Conservation (phyloP, 1,284 basidiomycete species). For the Rugosomyces carneus region DNA sequence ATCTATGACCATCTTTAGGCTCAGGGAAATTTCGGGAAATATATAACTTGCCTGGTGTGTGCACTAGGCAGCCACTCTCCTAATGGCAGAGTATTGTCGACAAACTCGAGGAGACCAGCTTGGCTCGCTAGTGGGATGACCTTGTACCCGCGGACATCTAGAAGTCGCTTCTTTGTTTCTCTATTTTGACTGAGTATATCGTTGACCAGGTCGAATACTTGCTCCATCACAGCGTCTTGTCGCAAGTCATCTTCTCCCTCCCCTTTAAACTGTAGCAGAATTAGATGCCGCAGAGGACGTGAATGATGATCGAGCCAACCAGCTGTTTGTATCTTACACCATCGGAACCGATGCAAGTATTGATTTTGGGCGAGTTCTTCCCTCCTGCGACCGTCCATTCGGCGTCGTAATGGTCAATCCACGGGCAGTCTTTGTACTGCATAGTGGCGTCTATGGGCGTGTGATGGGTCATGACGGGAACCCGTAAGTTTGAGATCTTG, state of each 20-base stretch:
- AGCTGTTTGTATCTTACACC: slow-evolving; percentile 75
- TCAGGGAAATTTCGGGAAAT: not conserved
- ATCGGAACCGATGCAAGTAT: slow-evolving; percentile 62
- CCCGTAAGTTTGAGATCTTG: slow-evolving; percentile 48
- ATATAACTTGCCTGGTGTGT: slow-evolving; percentile 49
- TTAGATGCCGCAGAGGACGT: slow-evolving; percentile 1
- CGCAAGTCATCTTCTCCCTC: slow-evolving; percentile 86
- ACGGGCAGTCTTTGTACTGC: slow-evolving; percentile 62
- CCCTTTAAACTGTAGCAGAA: slow-evolving; percentile 77
- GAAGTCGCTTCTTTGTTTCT: slow-evolving; percentile 66
- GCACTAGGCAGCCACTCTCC: slow-evolving; percentile 49
- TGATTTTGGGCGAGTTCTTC: slow-evolving; percentile 80
- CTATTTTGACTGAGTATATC: slow-evolving; percentile 69
- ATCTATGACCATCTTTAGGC: slow-evolving; percentile 20
- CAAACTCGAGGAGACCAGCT: slow-evolving; percentile 90
- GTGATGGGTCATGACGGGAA: slow-evolving; percentile 78
- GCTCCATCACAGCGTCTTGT: slow-evolving; percentile 99
- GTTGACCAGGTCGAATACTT: slow-evolving; percentile 92
- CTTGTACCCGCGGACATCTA: slow-evolving; percentile 81
- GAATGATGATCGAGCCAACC: slow-evolving; percentile 39
- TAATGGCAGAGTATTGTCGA: slow-evolving; percentile 73
- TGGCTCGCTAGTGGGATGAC: slow-evolving; percentile 82
- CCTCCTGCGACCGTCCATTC: slow-evolving; percentile 74
- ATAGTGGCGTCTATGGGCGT: slow-evolving; percentile 70
- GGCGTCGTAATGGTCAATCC: slow-evolving; percentile 58